A percentile compares a stretch with the other conserved stretches of the same genome.
Evolutionary conservation across 257 asterid species (phyloP).

Genomic region (Nicotiana noctiflora): DNA sequence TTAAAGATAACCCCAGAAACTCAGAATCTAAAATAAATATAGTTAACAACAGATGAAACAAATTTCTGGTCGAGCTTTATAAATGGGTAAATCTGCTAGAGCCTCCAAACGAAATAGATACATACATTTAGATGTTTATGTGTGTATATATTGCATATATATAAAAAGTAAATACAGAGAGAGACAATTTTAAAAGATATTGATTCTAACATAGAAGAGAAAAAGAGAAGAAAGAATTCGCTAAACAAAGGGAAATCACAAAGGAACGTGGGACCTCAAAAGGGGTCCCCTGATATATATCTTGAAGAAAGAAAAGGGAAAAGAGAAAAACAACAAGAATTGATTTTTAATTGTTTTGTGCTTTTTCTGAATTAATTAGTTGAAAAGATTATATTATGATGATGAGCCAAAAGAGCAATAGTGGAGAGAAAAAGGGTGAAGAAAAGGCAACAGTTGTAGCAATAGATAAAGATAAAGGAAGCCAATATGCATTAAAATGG

Average conservation of each 20-base stretch:
- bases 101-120: neutral
- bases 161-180: neutral
- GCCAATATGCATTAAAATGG: conserved; percentile 97
- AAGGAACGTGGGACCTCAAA: neutral
- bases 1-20: neutral
- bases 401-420: conserved; percentile 30
- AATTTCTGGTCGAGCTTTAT: conserved; percentile 8
- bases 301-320: neutral
- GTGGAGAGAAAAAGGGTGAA: conserved; percentile 40
- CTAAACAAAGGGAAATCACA: neutral
- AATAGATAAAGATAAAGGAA: conserved; percentile 82
- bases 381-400: conserved; percentile 2
- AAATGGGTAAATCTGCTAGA: conserved; percentile 1
- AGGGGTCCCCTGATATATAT: neutral
- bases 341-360: neutral
- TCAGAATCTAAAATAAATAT: neutral
- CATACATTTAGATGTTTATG: neutral
- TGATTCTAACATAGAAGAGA: neutral
- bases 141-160: neutral
- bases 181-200: neutral
- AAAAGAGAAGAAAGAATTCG: neutral
- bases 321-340: neutral
- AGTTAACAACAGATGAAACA: neutral
- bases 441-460: conserved; percentile 50
- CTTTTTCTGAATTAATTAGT: neutral